These are phyloP conservation scores for Sophora flavescens DNA, from an alignment of 306 rosid species.

Conservation along the genomic window DNA sequence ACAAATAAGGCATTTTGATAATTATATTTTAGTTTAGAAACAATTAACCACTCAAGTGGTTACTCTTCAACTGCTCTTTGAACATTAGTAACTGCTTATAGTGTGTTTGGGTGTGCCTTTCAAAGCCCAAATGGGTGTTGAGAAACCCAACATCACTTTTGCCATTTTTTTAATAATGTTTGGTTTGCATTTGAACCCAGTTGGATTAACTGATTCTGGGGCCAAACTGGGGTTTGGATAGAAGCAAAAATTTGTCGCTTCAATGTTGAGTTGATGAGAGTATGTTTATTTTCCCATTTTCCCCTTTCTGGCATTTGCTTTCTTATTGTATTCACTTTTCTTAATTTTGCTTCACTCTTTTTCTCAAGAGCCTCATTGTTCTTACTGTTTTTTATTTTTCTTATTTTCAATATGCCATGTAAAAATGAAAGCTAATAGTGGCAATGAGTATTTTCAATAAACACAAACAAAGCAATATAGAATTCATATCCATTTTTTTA, in stretches of 20 bases:
- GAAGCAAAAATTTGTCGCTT: background rate
- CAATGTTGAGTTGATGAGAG: background rate
- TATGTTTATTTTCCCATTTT: background rate
- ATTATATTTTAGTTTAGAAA: slow-evolving; percentile 7
- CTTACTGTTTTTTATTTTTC: too few species aligned
- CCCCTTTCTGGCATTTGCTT: background rate
- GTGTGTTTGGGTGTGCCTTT: too few species aligned
- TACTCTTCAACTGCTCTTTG: slow-evolving; percentile 23
- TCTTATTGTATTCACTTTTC: too few species aligned
- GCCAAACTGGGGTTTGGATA: background rate
- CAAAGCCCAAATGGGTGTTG: background rate
- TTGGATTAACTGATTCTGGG: background rate
- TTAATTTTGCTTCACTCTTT: too few species aligned
- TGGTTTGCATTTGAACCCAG: background rate
- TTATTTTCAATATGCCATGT: too few species aligned
- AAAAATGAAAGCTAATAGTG: too few species aligned
- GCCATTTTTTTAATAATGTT: too few species aligned
- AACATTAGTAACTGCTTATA: background rate
- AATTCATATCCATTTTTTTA: too few species aligned
- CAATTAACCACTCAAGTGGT: background rate
- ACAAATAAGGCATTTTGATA: slow-evolving; percentile 6
- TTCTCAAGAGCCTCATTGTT: too few species aligned
- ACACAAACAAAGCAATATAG: too few species aligned
- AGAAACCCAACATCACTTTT: too few species aligned
- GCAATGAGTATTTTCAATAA: too few species aligned